phyloP scores from a whole-genome alignment of 2,329 filamentous ascomycete species.

The Apiospora marii region DNA sequence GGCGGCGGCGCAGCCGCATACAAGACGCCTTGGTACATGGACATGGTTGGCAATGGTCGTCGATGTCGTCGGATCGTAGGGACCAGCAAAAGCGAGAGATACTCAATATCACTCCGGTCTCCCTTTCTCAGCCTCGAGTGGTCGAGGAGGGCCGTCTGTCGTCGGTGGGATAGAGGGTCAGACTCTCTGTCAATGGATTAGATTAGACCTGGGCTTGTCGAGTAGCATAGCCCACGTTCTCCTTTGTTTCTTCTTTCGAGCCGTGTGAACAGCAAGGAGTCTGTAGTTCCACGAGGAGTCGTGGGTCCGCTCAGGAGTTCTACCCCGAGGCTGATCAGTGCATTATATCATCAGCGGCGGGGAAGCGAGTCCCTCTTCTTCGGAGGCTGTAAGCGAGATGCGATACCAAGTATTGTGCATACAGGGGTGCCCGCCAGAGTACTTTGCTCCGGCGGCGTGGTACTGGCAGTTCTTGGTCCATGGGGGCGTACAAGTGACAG shows the following conservation, averaged over 20 bases:
- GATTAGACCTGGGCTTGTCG: background rate
- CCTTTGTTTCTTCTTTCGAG: background rate
- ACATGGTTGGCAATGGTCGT: slow-evolving; percentile 25
- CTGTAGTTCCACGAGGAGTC: background rate
- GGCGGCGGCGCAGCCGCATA: slow-evolving; percentile 30
- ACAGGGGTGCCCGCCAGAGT: background rate
- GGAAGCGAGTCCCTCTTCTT: background rate
- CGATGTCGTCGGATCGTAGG: background rate
- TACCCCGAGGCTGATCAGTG: background rate
- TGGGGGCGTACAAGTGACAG: too few relatives aligned
- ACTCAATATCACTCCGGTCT: too few relatives aligned
- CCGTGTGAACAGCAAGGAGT: background rate
- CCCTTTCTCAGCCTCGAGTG: background rate
- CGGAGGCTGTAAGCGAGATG: background rate
- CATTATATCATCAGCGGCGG: background rate
- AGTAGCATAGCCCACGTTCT: background rate
- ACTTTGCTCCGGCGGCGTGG: too few relatives aligned
- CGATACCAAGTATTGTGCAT: too few relatives aligned
- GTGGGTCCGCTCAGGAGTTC: background rate
- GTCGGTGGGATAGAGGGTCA: background rate
- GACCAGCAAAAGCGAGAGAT: too few relatives aligned
- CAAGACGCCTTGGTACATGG: slow-evolving; percentile 29
- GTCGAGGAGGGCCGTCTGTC: background rate
- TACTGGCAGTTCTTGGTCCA: too few relatives aligned
- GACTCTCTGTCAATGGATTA: background rate